Evolutionary conservation across 83 land plant species (phyloP), one percentile per base, ranked within the genome.

Genomic region (Larix sibirica): DNA sequence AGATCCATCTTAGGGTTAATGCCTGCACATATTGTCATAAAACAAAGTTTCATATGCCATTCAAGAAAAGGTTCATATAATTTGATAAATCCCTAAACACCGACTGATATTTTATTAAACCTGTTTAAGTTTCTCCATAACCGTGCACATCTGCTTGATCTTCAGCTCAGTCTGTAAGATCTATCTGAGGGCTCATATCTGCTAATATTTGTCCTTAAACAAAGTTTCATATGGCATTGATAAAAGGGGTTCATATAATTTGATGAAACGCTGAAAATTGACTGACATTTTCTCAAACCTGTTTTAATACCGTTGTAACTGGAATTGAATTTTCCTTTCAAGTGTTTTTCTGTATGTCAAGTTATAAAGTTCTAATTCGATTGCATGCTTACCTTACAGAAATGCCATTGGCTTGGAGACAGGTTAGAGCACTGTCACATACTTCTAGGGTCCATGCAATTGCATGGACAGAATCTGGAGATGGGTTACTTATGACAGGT

Each of bases 391-490:
- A 10, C 18, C 16, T 59, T 54, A 58, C 80, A 93, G 93, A 91
- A 84, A 6, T 62, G 47, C 88, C 91, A 80, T 86, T 91, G 86
- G 83, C 80, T 87, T 93, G 95, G 95, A 89, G 89, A 81, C 89
- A 86, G 88, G 88, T 67, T 79, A 85, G 82, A 69, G 63, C 83
- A 40, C 90, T 96, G 79, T 82, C 83, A 20, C 98, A 97, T 84
- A 67, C 88, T 65, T 86, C 85, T 71, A 77, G 81, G n/a, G 91
- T 94, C 44, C 90, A 87, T 65, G 87, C 88, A 17, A 85, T 93
- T 64, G 81, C 83, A 71, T 97, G 99, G 99, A 96, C 97, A 17
- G 94, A 89, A 4, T 97, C 96, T 60, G 99, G 99, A 18, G 99
- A 97, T 87, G 99, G 97, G 26, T 81, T 97, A 80, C 81, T 97